Base-by-base conservation (phyloP, 345 rosid species). In the Bruguiera parviflora region DNA sequence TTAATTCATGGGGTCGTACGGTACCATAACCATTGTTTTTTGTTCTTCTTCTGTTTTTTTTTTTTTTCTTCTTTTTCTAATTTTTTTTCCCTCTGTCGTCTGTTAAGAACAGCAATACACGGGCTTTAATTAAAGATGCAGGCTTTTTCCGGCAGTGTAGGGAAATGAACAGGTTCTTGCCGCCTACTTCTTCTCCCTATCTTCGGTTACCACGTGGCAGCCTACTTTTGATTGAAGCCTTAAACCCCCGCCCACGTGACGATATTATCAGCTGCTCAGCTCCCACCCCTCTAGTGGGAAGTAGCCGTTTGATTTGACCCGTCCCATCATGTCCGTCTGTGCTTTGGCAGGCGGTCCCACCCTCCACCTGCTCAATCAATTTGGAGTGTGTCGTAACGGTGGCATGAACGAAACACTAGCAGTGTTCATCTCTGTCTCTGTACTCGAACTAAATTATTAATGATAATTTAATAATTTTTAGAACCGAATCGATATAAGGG, bases 271-370 rank as follows among this genome's bases (percentile, higher is more conserved):
- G 53, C 68, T 33, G 37, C 37, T 33, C 37, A 33, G 37, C 37
- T 8, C 37, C 58, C 28, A 13, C 57, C 15, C 53, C 7, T 22
- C 28, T 10, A 52, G 63, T 53, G 65, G 67, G 65, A 64, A 53
- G 57, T 32, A 72, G 81, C 86, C 85, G 78, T 67, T 66, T 60
- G 82, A 85, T 83, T 66, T 57, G 79, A 79, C 74, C 63, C 67
- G 63, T 86, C 86, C 70, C 84, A 78, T 81, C 86, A 72, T 63
- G 62, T 69, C 75, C 78, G 68, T 66, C 78, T 22, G 67, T 79
- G 43, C 24, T 32, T 58, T 58, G 62, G 72, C 80, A 73, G 77
- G 70, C 65, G 82, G 83, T 71, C 85, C 83, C 80, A 71, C 67
- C n/a, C 65, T 60, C 7, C 25, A 61, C 47, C 46, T 31, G n/a